phyloP scores from a whole-genome alignment of 805 yeast species.

The Kazachstania psychrophila region DNA sequence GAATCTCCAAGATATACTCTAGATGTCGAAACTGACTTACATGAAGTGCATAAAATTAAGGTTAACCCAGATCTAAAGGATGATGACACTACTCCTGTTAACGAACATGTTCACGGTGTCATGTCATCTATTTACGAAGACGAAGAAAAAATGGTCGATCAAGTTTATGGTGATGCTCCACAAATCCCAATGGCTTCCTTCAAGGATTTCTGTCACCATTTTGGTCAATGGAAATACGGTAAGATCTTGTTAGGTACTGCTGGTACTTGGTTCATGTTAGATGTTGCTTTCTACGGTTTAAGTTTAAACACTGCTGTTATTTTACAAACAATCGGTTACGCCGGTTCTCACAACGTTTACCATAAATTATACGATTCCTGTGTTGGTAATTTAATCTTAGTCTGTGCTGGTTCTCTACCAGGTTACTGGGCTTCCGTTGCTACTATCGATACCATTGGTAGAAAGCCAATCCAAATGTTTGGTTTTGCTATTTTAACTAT shows the following conservation, averaged over 20 bases:
- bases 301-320: constrained; percentile 75
- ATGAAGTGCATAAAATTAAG: background rate
- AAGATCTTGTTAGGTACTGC: constrained; percentile 83
- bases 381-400: constrained; percentile 86
- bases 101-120: too few relatives aligned
- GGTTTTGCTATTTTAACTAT: constrained; percentile 68
- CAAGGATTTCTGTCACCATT: constrained; percentile 62
- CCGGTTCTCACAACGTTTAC: constrained; percentile 63
- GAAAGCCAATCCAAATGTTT: constrained; percentile 70
- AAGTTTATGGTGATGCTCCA: constrained; percentile 29
- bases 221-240: constrained; percentile 78
- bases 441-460: constrained; percentile 69
- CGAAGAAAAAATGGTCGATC: background rate
- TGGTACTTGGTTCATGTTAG: constrained; percentile 83
- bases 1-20: constrained; percentile 88
- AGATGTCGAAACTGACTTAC: constrained; percentile 48
- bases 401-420: constrained; percentile 92
- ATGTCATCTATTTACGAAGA: constrained; percentile 1
- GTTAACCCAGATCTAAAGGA: constrained; percentile 20
- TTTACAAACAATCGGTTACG: constrained; percentile 75
- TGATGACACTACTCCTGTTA: too few relatives aligned
- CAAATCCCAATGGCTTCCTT: constrained; percentile 64
- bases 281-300: constrained; percentile 85
- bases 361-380: constrained; percentile 61
- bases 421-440: constrained; percentile 86